Evolutionary conservation across 2,329 filamentous ascomycete genomes (phyloP), one percentile per base, ranked within the genome.

Genomic region (Fusarium neocosmosporiellum): DNA sequence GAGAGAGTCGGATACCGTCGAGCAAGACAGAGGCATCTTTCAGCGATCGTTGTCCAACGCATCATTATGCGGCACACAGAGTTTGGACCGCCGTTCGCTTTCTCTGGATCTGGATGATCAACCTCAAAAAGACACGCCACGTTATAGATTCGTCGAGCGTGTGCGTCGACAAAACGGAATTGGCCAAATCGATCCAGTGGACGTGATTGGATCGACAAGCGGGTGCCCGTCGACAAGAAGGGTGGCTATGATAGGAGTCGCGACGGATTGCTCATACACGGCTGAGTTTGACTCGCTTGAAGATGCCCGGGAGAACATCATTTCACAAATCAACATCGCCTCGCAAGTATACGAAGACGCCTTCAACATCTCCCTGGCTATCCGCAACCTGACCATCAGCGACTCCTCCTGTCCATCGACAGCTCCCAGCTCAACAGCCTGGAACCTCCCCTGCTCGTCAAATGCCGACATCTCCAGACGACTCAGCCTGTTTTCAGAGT

Each of bases 181-280:
- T 46, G 59, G 53, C 33, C 61, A 55, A 22, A 57, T 58, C 1
- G 57, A 76, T 8, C 67, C 70, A 0, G 57, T 24, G 5, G 53
- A 72, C 4, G 58, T 63, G 14, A 95, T 98, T 77, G 95, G 95
- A 37, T 91, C 88, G 63, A 93, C 92, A 0, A 78, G 83, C 7
- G 95, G 95, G 57, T 98, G 95, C 78, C 94, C 94, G 8, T 90
- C 87, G 1, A 93, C 93, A 6, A 89, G 94, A 69, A 94, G 92
- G 80, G 93, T 98, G 33, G 95, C 95, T 1, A 86, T 97, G 46
- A 88, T 98, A n/a, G 95, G 95, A n/a, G 89, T 98, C 24, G 94
- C 94, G 6, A 94, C 94, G 0, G 95, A 98, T 80, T 98, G 95
- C 83, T 92, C 90, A 7, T 98, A 97, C 78, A 93, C 92, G 7